Conservation (phyloP, 1,284 basidiomycete genomes). For the Microbotryum silenes-acaulis region DNA sequence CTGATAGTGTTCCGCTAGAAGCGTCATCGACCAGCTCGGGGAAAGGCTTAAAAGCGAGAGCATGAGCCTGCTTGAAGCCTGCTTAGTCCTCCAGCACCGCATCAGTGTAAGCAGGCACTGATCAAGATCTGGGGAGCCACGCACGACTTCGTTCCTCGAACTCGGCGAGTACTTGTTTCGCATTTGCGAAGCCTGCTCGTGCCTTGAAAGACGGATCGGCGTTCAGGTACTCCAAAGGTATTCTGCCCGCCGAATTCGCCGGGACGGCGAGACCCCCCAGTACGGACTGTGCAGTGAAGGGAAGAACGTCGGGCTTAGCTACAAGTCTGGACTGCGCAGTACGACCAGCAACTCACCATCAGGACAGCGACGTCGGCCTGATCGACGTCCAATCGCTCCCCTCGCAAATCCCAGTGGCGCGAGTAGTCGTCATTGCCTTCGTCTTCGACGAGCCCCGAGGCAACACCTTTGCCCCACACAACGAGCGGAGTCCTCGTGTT, state of each 20-base stretch:
- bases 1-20: slow-evolving; percentile 42
- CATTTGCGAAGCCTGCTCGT: slow-evolving; percentile 59
- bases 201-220: slow-evolving; percentile 43
- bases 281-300: slow-evolving; percentile 29
- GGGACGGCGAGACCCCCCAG: slow-evolving; percentile 33
- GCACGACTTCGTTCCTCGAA: slow-evolving; percentile 69
- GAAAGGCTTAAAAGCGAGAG: slow-evolving; percentile 59
- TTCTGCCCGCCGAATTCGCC: slow-evolving; percentile 41
- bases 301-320: background rate
- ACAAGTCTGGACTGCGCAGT: slow-evolving; percentile 31
- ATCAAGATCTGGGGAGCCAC: slow-evolving; percentile 1
- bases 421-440: slow-evolving; percentile 58
- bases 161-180: slow-evolving; percentile 68
- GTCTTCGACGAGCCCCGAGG: background rate
- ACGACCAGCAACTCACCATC: slow-evolving; percentile 47
- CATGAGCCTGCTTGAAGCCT: slow-evolving; percentile 57
- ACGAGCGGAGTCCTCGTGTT: slow-evolving; percentile 78
- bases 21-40: slow-evolving; percentile 39
- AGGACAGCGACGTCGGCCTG: slow-evolving; percentile 77
- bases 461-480: slow-evolving; percentile 67
- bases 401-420: slow-evolving; percentile 48
- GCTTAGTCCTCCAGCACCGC: background rate
- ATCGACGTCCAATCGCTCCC: slow-evolving; percentile 64
- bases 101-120: too few species aligned
- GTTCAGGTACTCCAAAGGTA: slow-evolving; percentile 39